Evolutionary conservation across 108 stramenopile species (phyloP).

Genomic region (Cylindrotheca fusiformis): DNA sequence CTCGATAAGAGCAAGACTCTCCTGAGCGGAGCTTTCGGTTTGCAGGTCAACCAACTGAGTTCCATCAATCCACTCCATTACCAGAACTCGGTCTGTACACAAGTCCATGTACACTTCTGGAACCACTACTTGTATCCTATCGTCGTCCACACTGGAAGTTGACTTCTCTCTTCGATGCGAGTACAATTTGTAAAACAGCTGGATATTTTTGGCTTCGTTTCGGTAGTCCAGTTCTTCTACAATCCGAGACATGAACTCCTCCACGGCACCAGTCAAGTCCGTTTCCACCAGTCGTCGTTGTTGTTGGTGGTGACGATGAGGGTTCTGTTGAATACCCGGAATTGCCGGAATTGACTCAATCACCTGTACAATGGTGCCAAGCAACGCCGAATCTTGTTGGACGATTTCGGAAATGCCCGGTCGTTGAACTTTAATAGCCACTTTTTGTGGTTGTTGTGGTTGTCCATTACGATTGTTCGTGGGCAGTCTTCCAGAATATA

Average conservation of each 20-base stretch:
- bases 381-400: slow-evolving; percentile 45
- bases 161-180: slow-evolving; percentile 49
- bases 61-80: slow-evolving; percentile 94
- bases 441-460: slow-evolving; percentile 30
- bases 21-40: slow-evolving; percentile 27
- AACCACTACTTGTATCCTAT: slow-evolving; percentile 69
- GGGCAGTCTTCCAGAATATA: slow-evolving; percentile 47
- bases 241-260: slow-evolving; percentile 71
- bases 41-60: slow-evolving; percentile 53
- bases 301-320: not conserved
- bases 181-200: slow-evolving; percentile 53
- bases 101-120: slow-evolving; percentile 75
- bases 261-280: slow-evolving; percentile 44
- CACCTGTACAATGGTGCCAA: slow-evolving; percentile 38
- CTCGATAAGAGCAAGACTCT: slow-evolving; percentile 58
- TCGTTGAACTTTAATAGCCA: slow-evolving; percentile 72
- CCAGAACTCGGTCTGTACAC: slow-evolving; percentile 80
- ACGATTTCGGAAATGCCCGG: slow-evolving; percentile 54
- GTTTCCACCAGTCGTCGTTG: slow-evolving; percentile 45
- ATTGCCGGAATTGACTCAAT: slow-evolving; percentile 54
- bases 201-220: slow-evolving; percentile 83
- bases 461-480: slow-evolving; percentile 15
- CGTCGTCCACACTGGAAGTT: not conserved
- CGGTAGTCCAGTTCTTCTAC: slow-evolving; percentile 90
- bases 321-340: not conserved